These are phyloP conservation scores for Solanum chacoense DNA, from an alignment of 305 asterid genomes.

Conservation along the genomic window DNA sequence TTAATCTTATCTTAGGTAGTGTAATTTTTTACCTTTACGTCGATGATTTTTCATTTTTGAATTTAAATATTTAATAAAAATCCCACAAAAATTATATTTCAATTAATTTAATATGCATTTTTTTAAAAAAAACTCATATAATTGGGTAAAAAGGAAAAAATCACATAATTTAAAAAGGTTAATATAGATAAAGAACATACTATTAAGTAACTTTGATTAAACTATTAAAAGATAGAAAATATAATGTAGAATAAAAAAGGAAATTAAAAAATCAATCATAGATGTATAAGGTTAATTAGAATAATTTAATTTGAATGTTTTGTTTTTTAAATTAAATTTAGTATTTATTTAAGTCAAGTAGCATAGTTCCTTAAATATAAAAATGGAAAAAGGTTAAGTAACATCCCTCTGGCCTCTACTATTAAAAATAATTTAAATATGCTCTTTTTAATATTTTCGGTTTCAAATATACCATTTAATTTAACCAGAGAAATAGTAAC, in stretches of 20 bases:
- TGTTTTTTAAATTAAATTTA: too few species aligned
- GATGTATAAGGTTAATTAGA: neutral
- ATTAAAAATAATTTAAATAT: too few species aligned
- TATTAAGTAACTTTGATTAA: neutral
- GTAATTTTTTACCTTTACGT: neutral
- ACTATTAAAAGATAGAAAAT: neutral
- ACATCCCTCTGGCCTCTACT: neutral
- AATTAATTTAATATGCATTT: neutral
- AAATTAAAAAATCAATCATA: neutral
- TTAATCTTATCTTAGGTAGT: neutral
- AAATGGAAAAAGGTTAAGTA: neutral
- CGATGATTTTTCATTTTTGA: neutral
- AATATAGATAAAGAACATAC: neutral
- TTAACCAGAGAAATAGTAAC: neutral
- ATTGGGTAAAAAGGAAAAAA: neutral
- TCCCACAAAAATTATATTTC: neutral
- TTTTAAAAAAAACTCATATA: neutral
- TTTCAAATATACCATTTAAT: neutral
- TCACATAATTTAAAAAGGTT: neutral
- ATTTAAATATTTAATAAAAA: too few species aligned
- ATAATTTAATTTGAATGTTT: neutral
- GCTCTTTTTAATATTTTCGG: too few species aligned
- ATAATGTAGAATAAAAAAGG: neutral
- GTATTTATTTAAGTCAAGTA: neutral
- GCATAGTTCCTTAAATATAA: neutral